phyloP scores from a whole-genome alignment of 805 yeast genomes.

The Pichia sporocuriosa region DNA sequence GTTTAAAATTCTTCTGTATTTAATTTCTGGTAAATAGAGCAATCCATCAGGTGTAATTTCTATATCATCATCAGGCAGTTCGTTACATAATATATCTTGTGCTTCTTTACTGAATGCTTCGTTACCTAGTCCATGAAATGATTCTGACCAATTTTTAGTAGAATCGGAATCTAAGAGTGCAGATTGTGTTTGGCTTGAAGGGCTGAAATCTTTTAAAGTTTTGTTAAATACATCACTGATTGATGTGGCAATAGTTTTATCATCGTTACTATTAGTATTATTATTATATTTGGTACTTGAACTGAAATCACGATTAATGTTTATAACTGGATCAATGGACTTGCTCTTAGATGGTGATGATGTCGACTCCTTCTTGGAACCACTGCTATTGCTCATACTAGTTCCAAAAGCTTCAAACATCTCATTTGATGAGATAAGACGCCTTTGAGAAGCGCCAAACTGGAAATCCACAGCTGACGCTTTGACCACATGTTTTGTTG shows the following conservation, averaged over 20 bases:
- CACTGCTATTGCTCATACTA: neutral
- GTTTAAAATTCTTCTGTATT: conserved; percentile 83
- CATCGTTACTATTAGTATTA: neutral
- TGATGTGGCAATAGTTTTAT: conserved; percentile 11
- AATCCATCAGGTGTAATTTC: conserved; percentile 96
- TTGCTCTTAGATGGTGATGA: neutral
- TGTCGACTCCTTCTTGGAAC: neutral
- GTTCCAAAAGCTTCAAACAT: conserved; percentile 28
- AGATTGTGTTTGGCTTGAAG: conserved; percentile 6
- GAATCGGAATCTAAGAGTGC: conserved; percentile 15
- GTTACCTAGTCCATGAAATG: conserved; percentile 80
- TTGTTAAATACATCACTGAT: conserved; percentile 16
- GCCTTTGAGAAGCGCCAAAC: neutral
- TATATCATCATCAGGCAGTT: conserved; percentile 63
- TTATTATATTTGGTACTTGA: conserved; percentile 1
- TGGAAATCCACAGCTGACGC: neutral
- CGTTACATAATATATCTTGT: conserved; percentile 53
- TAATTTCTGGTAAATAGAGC: conserved; percentile 88
- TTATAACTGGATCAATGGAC: conserved; percentile 22
- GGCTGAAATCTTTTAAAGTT: conserved; percentile 23
- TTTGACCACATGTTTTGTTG: neutral
- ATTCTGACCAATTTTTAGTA: conserved; percentile 69
- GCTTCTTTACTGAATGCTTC: conserved; percentile 63
- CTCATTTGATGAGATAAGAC: conserved; percentile 10
- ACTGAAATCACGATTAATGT: conserved; percentile 14